These are phyloP conservation scores for Strigomonas culicis DNA, from an alignment of 208 protist genomes.

Conservation along the genomic window DNA sequence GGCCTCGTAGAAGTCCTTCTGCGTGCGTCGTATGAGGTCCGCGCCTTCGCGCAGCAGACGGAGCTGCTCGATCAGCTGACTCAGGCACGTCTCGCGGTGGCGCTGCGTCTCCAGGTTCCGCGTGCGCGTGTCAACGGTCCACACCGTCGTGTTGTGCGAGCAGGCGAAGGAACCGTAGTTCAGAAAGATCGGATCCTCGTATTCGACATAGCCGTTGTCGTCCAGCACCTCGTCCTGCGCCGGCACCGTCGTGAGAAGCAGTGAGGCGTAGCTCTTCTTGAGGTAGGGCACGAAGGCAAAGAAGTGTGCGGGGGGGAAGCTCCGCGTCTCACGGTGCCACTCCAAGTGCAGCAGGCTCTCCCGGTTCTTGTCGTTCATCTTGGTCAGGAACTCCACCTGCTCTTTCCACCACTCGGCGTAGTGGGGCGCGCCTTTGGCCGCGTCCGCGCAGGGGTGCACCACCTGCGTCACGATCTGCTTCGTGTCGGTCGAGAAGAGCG, in stretches of 20 bases:
- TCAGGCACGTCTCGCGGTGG: constrained; percentile 32
- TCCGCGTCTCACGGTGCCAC: constrained; percentile 52
- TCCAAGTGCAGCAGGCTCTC: constrained; percentile 32
- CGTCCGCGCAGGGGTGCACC: constrained; percentile 57
- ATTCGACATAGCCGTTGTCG: neutral
- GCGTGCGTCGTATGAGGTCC: constrained; percentile 46
- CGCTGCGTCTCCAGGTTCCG: constrained; percentile 29
- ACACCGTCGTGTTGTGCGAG: constrained; percentile 6
- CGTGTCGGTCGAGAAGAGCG: constrained; percentile 62
- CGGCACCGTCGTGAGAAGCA: constrained; percentile 20
- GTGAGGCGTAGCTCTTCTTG: constrained; percentile 21
- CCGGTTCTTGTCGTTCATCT: constrained; percentile 4
- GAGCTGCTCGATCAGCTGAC: constrained; percentile 46
- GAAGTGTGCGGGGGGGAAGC: constrained; percentile 51
- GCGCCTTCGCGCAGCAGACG: constrained; percentile 40
- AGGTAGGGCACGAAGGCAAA: constrained; percentile 41
- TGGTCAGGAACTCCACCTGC: constrained; percentile 23
- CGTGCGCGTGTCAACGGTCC: constrained; percentile 41
- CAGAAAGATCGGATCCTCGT: neutral
- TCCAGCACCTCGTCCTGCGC: neutral
- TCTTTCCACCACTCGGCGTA: constrained; percentile 39
- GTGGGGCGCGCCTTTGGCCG: constrained; percentile 42
- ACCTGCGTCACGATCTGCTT: constrained; percentile 63
- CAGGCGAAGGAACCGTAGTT: constrained; percentile 1
- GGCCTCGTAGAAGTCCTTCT: constrained; percentile 57